Evolutionary conservation across 2,329 filamentous ascomycete species (phyloP), one percentile per base, ranked within the genome.

Genomic region (Venturia asperata): DNA sequence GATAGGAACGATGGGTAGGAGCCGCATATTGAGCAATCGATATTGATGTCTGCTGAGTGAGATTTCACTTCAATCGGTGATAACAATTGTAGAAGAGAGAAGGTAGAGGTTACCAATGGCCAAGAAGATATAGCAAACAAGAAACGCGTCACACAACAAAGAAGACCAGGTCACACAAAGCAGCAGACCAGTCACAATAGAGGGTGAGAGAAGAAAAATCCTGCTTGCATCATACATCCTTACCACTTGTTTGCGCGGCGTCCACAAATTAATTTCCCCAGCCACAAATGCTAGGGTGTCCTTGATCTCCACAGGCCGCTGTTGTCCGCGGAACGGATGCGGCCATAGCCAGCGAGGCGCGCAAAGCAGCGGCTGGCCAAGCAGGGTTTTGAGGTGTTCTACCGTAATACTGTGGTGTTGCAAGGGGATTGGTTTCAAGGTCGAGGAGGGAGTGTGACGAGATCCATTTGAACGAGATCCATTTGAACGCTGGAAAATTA

Each of bases 1-100:
- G 52, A 80, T 71, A 7, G 83, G 83, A n/a, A 85, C 69, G 24
- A 84, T 68, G 17, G 79, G 79, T 41, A 76, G 70, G n/a, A 74
- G 71, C 43, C 79, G 78, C 81, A 83, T 82, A 19, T 67, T 74
- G 67, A 63, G 4, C 24, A 11, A 27, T 11, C 37, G 24, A 10
- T 39, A 17, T 58, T 37, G 30, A 58, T 58, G 2, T 58, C 19
- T n/a, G 17, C 52, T 37, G 19, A 37, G 15, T 37, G 52, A 58
- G 37, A 11, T 10, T 15, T 52, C 15, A 21, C 47, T 52, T 27
- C 24, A 1, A 7, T 52, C 15, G 47, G 11, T 15, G 47, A 15
- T n/a, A 27, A 21, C 2, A 17, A 1, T 27, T 27, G 4, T 13
- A 4, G 13, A 21, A 27, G 10, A 52, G 21, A 27, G 21, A 27